A percentile compares a stretch with the other conserved stretches of the same genome.
phyloP scores from a whole-genome alignment of 164 flowering plant species.

The Macadamia integrifolia region DNA sequence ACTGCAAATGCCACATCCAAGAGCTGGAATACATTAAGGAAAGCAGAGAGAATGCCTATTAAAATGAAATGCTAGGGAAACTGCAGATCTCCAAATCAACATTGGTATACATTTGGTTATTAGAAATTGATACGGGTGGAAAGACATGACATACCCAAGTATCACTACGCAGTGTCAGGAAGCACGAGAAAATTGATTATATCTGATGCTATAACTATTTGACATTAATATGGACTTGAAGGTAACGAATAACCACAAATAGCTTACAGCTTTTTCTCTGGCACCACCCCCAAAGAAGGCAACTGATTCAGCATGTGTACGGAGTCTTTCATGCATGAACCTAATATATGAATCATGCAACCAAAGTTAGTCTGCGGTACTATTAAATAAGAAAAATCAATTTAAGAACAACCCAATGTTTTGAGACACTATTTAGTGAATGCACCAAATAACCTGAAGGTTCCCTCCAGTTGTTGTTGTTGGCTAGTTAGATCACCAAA shows the following conservation, averaged over 20 bases:
- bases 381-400: too few relatives aligned
- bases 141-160: neutral
- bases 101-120: neutral
- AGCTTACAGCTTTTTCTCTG: slow-evolving; percentile 83
- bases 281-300: slow-evolving; percentile 99
- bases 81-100: neutral
- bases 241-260: slow-evolving; percentile 5
- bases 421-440: too few relatives aligned
- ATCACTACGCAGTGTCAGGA: neutral
- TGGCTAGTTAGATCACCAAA: slow-evolving; percentile 84
- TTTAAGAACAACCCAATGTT: too few relatives aligned
- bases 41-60: neutral
- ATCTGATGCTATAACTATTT: too few relatives aligned
- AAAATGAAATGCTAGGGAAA: neutral
- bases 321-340: slow-evolving; percentile 92
- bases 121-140: too few relatives aligned
- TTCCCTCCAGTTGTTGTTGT: slow-evolving; percentile 96
- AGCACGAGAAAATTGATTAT: too few relatives aligned
- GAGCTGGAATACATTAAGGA: too few relatives aligned
- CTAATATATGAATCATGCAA: too few relatives aligned
- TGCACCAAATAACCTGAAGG: slow-evolving; percentile 39
- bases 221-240: too few relatives aligned
- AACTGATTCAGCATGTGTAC: slow-evolving; percentile 96
- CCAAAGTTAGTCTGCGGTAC: too few relatives aligned
- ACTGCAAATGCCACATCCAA: too few relatives aligned